These are phyloP conservation scores for Vigna reflexopilosa DNA, from an alignment of 306 rosid genomes.

Conservation along the genomic window DNA sequence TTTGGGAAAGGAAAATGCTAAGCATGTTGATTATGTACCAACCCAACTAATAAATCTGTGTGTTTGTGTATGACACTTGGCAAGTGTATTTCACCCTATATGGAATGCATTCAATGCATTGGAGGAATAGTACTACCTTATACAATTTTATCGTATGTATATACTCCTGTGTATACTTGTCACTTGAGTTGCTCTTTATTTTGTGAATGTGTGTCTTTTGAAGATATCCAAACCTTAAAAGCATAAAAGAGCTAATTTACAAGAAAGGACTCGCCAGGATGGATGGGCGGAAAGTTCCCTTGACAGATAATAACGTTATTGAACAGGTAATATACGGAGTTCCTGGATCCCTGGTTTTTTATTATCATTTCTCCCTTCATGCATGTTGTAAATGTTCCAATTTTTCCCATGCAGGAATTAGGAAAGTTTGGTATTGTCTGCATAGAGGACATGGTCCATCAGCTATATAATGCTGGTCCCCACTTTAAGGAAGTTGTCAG, in stretches of 20 bases:
- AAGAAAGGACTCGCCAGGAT: slow-evolving; percentile 75
- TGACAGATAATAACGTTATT: slow-evolving; percentile 82
- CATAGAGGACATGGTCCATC: slow-evolving; percentile 88
- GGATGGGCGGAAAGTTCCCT: slow-evolving; percentile 75
- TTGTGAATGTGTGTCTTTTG: slow-evolving; percentile 39
- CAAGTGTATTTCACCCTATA: background rate
- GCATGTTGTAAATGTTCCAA: slow-evolving; percentile 17
- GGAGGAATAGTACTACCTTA: background rate
- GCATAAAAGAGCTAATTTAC: slow-evolving; percentile 72
- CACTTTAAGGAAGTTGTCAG: slow-evolving; percentile 77
- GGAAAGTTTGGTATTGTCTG: slow-evolving; percentile 74
- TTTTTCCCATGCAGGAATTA: slow-evolving; percentile 60
- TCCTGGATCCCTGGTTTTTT: slow-evolving; percentile 8
- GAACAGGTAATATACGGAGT: slow-evolving; percentile 66
- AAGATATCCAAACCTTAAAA: slow-evolving; percentile 86
- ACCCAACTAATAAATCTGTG: background rate
- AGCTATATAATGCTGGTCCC: slow-evolving; percentile 73
- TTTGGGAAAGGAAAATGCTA: background rate
- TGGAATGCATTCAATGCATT: background rate
- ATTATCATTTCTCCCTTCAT: background rate
- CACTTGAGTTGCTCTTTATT: background rate
- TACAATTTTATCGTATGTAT: background rate
- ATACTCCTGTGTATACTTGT: background rate
- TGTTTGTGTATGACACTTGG: background rate
- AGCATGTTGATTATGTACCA: background rate